Base-by-base conservation (phyloP, 2,329 filamentous ascomycete genomes). In the Xylariaceae sp. region DNA sequence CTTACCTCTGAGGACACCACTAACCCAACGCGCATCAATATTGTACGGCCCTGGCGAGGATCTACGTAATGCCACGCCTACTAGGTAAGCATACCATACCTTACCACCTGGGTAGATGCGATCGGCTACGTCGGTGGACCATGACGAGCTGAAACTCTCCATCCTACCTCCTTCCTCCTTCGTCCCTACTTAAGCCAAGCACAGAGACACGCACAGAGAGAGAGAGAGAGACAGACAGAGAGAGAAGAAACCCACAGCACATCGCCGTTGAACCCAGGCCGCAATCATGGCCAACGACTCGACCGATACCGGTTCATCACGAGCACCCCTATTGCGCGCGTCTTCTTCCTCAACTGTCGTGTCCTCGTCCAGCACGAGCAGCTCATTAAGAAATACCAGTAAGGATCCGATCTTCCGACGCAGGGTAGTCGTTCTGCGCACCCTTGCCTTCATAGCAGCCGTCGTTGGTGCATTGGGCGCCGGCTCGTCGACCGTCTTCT, bases 401-500 rank as follows among this genome's bases (percentile, higher is more conserved):
- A 56, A 62, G 23, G 63, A 56, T 13, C 18, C 61, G 37, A 69
- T 60, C 44, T 61, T 63, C 18, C 65, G 68, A 35, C 65, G 64
- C n/a, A 67, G 64, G 49, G 65, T 66, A 54, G 63, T 65, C 48
- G 61, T 65, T 39, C 55, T 72, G 35, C 79, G 78, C 59, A 64
- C 74, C 65, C 58, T 82, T 51, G 80, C 84, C 57, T 85, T 86
- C 67, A 64, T 79, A 34, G 77, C 78, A 18, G 80, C 84, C 34
- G 78, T 86, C 35, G 63, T 84, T 13, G 79, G 80, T 13, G 78
- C 83, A 11, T 82, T 97, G 37, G 94, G 90, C 72, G 93, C 92
- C 35, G 94, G 93, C 62, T 95, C 90, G 69, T 90, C 97, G 70
- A 92, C 91, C 53, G 89, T 92, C 53, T 99, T 94, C 78, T 96